These are phyloP conservation scores for Pseudoperonospora humuli DNA, from an alignment of 352 stramenopile genomes.

Conservation along the genomic window DNA sequence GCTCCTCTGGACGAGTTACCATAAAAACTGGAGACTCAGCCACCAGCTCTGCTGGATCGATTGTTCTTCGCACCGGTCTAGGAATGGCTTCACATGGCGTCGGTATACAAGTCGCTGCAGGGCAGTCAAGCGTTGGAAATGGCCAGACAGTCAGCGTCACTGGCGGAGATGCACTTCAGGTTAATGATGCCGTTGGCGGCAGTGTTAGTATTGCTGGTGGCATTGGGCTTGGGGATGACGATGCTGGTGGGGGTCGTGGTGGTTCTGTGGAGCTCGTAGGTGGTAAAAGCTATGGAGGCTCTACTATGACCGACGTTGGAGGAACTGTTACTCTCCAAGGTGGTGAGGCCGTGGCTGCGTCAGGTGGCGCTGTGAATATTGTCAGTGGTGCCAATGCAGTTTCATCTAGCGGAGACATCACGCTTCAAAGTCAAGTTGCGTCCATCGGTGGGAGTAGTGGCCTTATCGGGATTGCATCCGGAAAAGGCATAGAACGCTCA, in stretches of 20 bases:
- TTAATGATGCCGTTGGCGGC: conserved; percentile 30
- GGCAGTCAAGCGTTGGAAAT: conserved; percentile 25
- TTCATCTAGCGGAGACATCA: conserved; percentile 43
- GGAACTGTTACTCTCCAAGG: conserved; percentile 32
- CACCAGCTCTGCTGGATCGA: conserved; percentile 27
- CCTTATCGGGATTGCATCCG: conserved; percentile 19
- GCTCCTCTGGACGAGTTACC: conserved; percentile 30
- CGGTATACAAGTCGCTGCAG: conserved; percentile 33
- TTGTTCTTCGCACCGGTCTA: conserved; percentile 43
- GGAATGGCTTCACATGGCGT: conserved; percentile 25
- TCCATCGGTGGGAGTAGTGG: conserved; percentile 31
- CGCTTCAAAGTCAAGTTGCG: conserved; percentile 28
- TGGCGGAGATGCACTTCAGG: conserved; percentile 31
- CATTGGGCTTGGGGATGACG: conserved; percentile 30
- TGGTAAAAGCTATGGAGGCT: conserved; percentile 40
- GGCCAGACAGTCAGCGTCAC: conserved; percentile 32
- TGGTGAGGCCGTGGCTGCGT: conserved; percentile 31
- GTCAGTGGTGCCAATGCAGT: conserved; percentile 33
- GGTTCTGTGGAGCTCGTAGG: conserved; percentile 33
- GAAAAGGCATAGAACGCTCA: conserved; percentile 18
- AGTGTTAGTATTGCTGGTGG: conserved; percentile 32
- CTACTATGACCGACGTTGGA: conserved; percentile 29
- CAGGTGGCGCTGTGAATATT: conserved; percentile 38
- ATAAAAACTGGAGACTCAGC: conserved; percentile 36
- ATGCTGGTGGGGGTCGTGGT: conserved; percentile 31